Base-by-base conservation (phyloP, 495 filamentous ascomycete species). In the Xylaria cubensis region DNA sequence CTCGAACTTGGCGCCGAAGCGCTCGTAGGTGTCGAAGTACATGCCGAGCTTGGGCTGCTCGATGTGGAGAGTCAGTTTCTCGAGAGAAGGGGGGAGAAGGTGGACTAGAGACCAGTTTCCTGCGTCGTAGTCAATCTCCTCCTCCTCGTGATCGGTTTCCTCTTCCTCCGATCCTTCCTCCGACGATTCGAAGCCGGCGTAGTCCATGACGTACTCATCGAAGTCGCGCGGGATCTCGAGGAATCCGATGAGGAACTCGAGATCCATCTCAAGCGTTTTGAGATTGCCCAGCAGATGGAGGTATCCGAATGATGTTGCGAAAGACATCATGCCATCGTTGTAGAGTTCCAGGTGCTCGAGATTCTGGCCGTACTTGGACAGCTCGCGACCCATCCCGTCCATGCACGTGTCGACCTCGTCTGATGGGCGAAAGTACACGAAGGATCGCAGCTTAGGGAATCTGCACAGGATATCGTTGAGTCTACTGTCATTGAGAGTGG, bases 181-280 rank as follows among this genome's bases (percentile, higher is more conserved):
- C 26, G 26, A 29, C 26, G 26, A 29, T 13, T 42, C 13, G 55
- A 12, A 48, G 3, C 6, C 26, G 21, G 1, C 6, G 21, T 56
- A 34, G 34, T 48, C 46, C 50, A 1, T 5, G 26, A 4, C 4
- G 53, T 61, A 51, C 12, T 46, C 29, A 9, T 63, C 42, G 8
- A 4, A 48, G 4, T 19, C 12, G 46, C 15, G n/a, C n/a, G 69
- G 69, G 5, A 15, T 32, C 0, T 12, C 6, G n/a, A 1, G 44
- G 48, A 55, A 71, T 4, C 69, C 69, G 21, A 46, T 64, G 34
- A 71, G 69, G 8, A 71, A 8, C 21, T 71, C 69, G 36, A 71
- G 69, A 15, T 34, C 21, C 7, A 71, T 32, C 24, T 64, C 61
- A 21, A 71, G 59, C 0, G 46, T 56, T 36, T 55, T 55, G 59